Conservation (phyloP, 2,329 filamentous ascomycete species). For the Juglanconis sp. region DNA sequence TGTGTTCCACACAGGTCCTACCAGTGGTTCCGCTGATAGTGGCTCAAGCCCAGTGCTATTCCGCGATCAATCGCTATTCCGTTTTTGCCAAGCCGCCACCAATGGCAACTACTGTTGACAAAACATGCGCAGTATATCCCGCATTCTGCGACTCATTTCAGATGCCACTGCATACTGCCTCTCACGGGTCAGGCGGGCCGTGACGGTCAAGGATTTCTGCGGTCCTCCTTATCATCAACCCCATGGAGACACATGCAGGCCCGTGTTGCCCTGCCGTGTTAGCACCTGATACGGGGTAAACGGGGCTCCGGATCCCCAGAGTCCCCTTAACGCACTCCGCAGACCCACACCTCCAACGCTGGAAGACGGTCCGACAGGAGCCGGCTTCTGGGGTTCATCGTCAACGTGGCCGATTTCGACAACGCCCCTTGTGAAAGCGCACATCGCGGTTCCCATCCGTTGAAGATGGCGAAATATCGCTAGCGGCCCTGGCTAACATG, state of each 20-base stretch:
- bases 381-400: conserved; percentile 4
- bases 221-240: conserved; percentile 1
- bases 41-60: no score
- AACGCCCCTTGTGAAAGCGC: background rate
- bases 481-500: conserved; percentile 5
- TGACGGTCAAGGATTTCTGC: background rate
- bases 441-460: conserved; percentile 6
- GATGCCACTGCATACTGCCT: background rate
- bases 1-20: no score
- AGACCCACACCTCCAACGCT: conserved; percentile 15
- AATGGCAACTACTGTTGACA: no score
- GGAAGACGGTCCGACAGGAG: conserved; percentile 17
- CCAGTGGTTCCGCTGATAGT: no score
- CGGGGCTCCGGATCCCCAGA: conserved; percentile 14
- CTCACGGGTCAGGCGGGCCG: conserved; percentile 12
- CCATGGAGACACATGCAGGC: conserved; percentile 11
- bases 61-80: no score
- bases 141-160: background rate
- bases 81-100: no score
- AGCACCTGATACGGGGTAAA: conserved; percentile 11
- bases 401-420: background rate
- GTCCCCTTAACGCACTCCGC: conserved; percentile 12
- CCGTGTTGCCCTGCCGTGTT: conserved; percentile 6
- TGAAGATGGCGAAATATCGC: background rate
- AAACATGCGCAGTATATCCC: background rate